Evolutionary conservation across 371 early-diverging fungal species (phyloP).

Genomic region (Apophysomyces elegans): DNA sequence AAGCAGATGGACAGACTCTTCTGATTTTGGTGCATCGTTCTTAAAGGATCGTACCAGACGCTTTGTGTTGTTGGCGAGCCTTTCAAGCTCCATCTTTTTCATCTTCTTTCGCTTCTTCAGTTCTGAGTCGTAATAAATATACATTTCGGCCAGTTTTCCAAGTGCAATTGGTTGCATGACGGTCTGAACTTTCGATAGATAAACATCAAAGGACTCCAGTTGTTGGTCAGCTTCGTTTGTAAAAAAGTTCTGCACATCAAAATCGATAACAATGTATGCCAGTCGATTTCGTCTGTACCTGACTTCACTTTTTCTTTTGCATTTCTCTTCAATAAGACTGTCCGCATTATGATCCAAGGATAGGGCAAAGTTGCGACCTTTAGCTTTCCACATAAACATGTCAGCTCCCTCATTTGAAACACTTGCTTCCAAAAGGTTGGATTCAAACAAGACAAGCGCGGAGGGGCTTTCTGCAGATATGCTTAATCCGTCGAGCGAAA

Average conservation of each 20-base stretch:
- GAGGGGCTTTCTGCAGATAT: slow-evolving; percentile 73
- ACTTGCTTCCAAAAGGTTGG: slow-evolving; percentile 66
- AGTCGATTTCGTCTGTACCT: slow-evolving; percentile 57
- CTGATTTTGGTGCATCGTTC: slow-evolving; percentile 47
- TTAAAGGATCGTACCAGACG: slow-evolving; percentile 69
- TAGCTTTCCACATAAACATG: slow-evolving; percentile 55
- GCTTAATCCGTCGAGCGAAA: slow-evolving; percentile 65
- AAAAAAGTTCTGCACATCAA: slow-evolving; percentile 63
- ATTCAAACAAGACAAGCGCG: slow-evolving; percentile 68
- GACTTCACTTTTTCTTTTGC: slow-evolving; percentile 26
- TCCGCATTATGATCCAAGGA: slow-evolving; percentile 63
- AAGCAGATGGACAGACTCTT: slow-evolving; percentile 56
- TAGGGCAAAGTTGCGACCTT: slow-evolving; percentile 59
- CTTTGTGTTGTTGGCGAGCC: slow-evolving; percentile 69
- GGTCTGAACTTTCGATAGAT: slow-evolving; percentile 65
- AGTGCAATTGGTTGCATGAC: slow-evolving; percentile 82
- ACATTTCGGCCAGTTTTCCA: slow-evolving; percentile 70
- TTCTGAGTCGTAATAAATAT: slow-evolving; percentile 72
- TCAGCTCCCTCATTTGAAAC: slow-evolving; percentile 50
- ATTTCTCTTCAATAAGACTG: slow-evolving; percentile 22
- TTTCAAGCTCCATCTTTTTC: slow-evolving; percentile 60
- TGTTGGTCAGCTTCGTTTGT: slow-evolving; percentile 18
- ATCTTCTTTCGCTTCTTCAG: slow-evolving; percentile 63
- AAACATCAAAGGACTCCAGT: slow-evolving; percentile 57
- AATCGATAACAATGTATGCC: slow-evolving; percentile 74